Evolutionary conservation across 768 basidiomycete species (phyloP).

Genomic region (Pulveroboletus sp.): DNA sequence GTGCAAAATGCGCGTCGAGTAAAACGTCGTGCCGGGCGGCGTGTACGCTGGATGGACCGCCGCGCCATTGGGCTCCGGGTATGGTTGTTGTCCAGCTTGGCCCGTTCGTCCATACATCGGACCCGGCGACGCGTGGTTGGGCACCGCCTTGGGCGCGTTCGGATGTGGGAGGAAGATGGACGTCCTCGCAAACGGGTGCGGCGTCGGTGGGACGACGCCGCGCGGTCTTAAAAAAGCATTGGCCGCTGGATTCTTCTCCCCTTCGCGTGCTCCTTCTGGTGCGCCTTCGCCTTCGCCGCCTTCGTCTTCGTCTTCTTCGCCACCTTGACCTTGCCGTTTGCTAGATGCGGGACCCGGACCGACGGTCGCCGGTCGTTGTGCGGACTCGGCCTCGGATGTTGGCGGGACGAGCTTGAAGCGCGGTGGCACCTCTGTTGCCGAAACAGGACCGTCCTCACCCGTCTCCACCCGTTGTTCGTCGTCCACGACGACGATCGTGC

Average conservation of each 20-base stretch:
- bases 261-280: no score
- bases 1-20: slow-evolving; percentile 26
- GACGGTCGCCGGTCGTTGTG: no score
- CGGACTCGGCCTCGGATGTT: no score
- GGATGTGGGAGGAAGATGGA: slow-evolving; percentile 53
- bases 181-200: slow-evolving; percentile 32
- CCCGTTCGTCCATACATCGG: slow-evolving; percentile 55
- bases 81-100: slow-evolving; percentile 16
- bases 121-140: slow-evolving; percentile 31
- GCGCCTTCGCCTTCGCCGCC: neutral
- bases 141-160: slow-evolving; percentile 44
- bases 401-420: slow-evolving; percentile 6
- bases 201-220: slow-evolving; percentile 15
- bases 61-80: neutral
- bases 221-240: slow-evolving; percentile 28
- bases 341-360: no score
- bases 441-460: neutral
- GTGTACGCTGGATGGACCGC: neutral
- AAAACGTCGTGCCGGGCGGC: slow-evolving; percentile 28
- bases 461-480: no score
- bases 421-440: slow-evolving; percentile 13
- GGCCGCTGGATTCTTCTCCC: no score
- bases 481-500: slow-evolving; percentile 2
- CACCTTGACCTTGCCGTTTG: no score
- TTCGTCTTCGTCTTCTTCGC: no score